Percentiles rank a stretch among this genome's conserved stretches.
Evolutionary conservation across 257 asterid species (phyloP).

Genomic region (Nicotiana knightiana): DNA sequence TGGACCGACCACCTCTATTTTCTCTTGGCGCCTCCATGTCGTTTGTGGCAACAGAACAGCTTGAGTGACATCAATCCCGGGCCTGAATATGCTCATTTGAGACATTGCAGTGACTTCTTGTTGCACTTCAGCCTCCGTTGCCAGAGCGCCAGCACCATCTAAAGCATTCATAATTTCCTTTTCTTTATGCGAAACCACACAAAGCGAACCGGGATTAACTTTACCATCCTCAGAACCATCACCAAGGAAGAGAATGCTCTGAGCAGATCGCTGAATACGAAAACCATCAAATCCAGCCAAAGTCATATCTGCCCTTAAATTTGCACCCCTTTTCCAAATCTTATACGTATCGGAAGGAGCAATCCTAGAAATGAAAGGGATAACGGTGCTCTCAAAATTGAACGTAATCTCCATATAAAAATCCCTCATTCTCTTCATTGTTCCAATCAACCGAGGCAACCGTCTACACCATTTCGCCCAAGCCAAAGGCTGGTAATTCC

Average conservation of each 20-base stretch:
- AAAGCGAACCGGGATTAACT: constrained; percentile 71
- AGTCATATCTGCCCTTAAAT: constrained; percentile 90
- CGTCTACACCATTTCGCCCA: constrained; percentile 99
- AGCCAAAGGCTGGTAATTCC: constrained; percentile 90
- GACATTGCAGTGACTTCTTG: constrained; percentile 87
- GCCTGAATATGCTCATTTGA: constrained; percentile 86
- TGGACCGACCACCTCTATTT: constrained; percentile 66
- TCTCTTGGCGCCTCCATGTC: constrained; percentile 90
- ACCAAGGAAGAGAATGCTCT: constrained; percentile 83
- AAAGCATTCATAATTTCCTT: constrained; percentile 89
- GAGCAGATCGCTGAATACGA: constrained; percentile 79
- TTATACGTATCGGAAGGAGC: constrained; percentile 93
- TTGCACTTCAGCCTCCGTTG: constrained; percentile 76
- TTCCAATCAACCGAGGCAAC: constrained; percentile 73
- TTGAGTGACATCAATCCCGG: constrained; percentile 91
- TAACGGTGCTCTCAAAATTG: constrained; percentile 89
- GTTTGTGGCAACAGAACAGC: constrained; percentile 87
- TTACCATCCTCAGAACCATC: constrained; percentile 88
- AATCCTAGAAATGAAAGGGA: constrained; percentile 81
- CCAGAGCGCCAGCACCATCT: constrained; percentile 92
- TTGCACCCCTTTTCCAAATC: constrained; percentile 91
- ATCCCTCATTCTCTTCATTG: constrained; percentile 94
- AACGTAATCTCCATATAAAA: constrained; percentile 94
- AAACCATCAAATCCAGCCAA: constrained; percentile 94
- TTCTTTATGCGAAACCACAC: constrained; percentile 78